phyloP scores from a whole-genome alignment of 2,329 filamentous ascomycete genomes.

The Cladophialophora immunda region DNA sequence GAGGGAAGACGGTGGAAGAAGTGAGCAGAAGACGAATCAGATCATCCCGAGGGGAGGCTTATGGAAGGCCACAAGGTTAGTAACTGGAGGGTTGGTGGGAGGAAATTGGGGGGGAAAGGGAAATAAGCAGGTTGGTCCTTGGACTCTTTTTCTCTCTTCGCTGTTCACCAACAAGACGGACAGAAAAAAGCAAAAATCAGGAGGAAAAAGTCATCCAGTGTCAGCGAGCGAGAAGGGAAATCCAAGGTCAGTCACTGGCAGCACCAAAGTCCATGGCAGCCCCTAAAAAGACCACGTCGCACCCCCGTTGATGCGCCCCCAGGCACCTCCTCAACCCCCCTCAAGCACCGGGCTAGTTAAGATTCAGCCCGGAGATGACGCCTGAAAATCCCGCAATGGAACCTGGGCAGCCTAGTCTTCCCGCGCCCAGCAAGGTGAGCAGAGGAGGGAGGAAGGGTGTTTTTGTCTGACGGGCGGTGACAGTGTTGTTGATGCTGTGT shows the following conservation, averaged over 20 bases:
- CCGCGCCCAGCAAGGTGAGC: background rate
- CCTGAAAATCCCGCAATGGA: conserved; percentile 23
- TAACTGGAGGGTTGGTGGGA: background rate
- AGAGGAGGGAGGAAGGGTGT: background rate
- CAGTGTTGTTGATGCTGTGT: background rate
- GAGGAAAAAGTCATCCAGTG: background rate
- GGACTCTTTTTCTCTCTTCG: background rate
- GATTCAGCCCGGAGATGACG: background rate
- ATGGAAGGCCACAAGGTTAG: conserved; percentile 4
- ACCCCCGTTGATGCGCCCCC: background rate
- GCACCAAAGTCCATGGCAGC: background rate
- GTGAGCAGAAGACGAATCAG: conserved; percentile 1
- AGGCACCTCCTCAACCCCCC: background rate
- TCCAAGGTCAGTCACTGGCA: background rate
- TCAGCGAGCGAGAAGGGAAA: background rate
- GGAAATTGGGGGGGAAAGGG: background rate
- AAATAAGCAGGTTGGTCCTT: background rate
- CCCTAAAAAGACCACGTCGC: background rate
- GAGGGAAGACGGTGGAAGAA: background rate
- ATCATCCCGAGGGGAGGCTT: background rate
- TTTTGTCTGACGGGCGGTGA: background rate
- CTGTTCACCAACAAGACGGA: background rate
- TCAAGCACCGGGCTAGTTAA: background rate
- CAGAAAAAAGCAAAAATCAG: background rate
- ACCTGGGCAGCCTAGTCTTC: conserved; percentile 14